phyloP scores from a whole-genome alignment of 2,329 filamentous ascomycete species.

The Fonsecaea pedrosoi region DNA sequence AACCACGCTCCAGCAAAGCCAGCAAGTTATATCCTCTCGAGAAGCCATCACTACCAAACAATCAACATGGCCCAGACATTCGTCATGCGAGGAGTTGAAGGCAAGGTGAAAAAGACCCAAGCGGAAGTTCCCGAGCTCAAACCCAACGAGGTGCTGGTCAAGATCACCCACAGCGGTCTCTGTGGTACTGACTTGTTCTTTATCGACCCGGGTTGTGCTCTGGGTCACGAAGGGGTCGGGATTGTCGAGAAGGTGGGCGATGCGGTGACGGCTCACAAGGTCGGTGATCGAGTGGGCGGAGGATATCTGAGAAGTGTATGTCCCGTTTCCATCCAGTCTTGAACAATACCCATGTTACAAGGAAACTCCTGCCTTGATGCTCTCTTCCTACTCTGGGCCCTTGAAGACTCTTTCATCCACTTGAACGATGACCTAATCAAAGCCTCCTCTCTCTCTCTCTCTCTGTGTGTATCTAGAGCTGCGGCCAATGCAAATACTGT shows the following conservation, averaged over 20 bases:
- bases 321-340: neutral
- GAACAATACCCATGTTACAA: too few relatives aligned
- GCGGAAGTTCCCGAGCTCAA: slow-evolving; percentile 23
- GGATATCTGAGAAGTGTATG: slow-evolving; percentile 27
- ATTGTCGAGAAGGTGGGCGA: slow-evolving; percentile 35
- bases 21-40: too few relatives aligned
- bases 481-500: slow-evolving; percentile 48
- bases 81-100: slow-evolving; percentile 23
- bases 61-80: slow-evolving; percentile 35
- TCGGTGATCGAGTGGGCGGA: slow-evolving; percentile 25
- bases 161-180: slow-evolving; percentile 31
- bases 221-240: slow-evolving; percentile 41
- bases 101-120: slow-evolving; percentile 16
- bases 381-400: too few relatives aligned
- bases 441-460: too few relatives aligned
- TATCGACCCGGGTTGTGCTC: slow-evolving; percentile 18
- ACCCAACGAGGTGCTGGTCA: slow-evolving; percentile 31
- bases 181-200: slow-evolving; percentile 33
- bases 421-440: too few relatives aligned
- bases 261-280: slow-evolving; percentile 19
- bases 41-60: too few relatives aligned
- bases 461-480: slow-evolving; percentile 43
- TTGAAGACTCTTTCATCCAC: too few relatives aligned
- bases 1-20: too few relatives aligned
- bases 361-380: too few relatives aligned